Percentiles rank a stretch among this genome's conserved stretches.
Evolutionary conservation across 371 early-diverging fungal genomes (phyloP).

Genomic region (Globomyces sp.): DNA sequence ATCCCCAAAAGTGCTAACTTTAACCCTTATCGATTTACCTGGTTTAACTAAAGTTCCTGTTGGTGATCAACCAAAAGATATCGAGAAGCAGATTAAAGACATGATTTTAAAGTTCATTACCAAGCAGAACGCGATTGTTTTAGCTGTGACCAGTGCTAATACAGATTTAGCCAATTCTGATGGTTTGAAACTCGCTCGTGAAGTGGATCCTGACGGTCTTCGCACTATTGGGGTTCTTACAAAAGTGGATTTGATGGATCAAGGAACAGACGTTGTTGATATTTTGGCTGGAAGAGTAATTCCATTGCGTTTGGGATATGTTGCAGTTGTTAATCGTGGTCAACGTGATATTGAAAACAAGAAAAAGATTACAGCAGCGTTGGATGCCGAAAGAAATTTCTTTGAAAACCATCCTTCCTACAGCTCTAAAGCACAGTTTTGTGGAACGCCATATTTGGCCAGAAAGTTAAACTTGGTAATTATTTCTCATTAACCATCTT

Average conservation of each 20-base stretch:
- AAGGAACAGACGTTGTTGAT: slow-evolving; percentile 99
- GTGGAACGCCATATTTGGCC: slow-evolving; percentile 97
- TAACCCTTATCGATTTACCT: slow-evolving; percentile 98
- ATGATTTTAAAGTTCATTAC: slow-evolving; percentile 95
- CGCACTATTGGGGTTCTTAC: slow-evolving; percentile 99
- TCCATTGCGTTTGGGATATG: slow-evolving; percentile 91
- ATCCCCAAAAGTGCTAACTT: slow-evolving; percentile 93
- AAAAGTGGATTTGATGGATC: slow-evolving; percentile 99
- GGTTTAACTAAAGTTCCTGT: slow-evolving; percentile 98
- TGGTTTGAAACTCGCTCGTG: slow-evolving; percentile 93
- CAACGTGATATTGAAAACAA: slow-evolving; percentile 93
- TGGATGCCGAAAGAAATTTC: slow-evolving; percentile 86
- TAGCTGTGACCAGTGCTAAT: slow-evolving; percentile 97
- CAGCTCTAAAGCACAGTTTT: slow-evolving; percentile 92
- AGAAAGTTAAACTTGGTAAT: slow-evolving; percentile 88
- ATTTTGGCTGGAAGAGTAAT: slow-evolving; percentile 96
- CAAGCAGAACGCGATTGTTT: slow-evolving; percentile 94
- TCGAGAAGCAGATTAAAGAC: slow-evolving; percentile 95
- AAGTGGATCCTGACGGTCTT: slow-evolving; percentile 97
- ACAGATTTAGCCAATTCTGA: slow-evolving; percentile 99
- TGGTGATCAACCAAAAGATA: slow-evolving; percentile 98
- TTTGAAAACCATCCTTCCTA: slow-evolving; percentile 95
- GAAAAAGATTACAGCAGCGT: slow-evolving; percentile 81
- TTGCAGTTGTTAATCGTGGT: slow-evolving; percentile 95
- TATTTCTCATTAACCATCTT: slow-evolving; percentile 19